Evolutionary conservation across 2,329 filamentous ascomycete genomes (phyloP).

Genomic region (Cladosporium sp.): DNA sequence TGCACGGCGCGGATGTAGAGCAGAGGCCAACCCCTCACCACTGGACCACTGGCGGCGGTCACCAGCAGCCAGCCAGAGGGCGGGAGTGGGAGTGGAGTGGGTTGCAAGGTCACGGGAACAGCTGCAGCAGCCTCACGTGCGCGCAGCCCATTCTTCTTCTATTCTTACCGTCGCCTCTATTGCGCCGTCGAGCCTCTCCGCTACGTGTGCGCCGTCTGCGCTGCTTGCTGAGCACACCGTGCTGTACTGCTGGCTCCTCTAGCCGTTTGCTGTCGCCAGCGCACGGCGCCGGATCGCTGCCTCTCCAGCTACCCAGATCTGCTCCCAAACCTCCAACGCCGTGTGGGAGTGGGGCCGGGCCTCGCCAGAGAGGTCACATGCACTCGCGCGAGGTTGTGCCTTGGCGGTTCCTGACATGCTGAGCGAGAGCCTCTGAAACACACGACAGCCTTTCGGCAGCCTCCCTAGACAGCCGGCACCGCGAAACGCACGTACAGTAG

Average conservation of each 20-base stretch:
- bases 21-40: slow-evolving; percentile 9
- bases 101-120: slow-evolving; percentile 7
- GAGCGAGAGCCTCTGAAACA: slow-evolving; percentile 6
- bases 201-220: too few species aligned
- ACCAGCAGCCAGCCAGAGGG: slow-evolving; percentile 6
- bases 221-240: too few species aligned
- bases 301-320: slow-evolving; percentile 3
- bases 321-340: slow-evolving; percentile 4
- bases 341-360: slow-evolving; percentile 6
- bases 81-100: slow-evolving; percentile 1
- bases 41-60: background rate
- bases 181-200: too few species aligned
- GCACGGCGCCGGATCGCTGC: background rate
- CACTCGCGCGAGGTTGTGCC: slow-evolving; percentile 7
- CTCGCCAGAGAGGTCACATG: slow-evolving; percentile 12
- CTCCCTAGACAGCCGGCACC: background rate
- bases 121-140: background rate
- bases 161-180: too few species aligned
- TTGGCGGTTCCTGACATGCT: background rate
- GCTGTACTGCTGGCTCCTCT: too few species aligned
- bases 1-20: slow-evolving; percentile 9
- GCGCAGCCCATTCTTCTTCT: background rate
- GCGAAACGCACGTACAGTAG: background rate
- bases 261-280: slow-evolving; percentile 1
- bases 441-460: slow-evolving; percentile 4